phyloP scores from a whole-genome alignment of 495 filamentous ascomycete genomes.

The Aspergillus nidulans region DNA sequence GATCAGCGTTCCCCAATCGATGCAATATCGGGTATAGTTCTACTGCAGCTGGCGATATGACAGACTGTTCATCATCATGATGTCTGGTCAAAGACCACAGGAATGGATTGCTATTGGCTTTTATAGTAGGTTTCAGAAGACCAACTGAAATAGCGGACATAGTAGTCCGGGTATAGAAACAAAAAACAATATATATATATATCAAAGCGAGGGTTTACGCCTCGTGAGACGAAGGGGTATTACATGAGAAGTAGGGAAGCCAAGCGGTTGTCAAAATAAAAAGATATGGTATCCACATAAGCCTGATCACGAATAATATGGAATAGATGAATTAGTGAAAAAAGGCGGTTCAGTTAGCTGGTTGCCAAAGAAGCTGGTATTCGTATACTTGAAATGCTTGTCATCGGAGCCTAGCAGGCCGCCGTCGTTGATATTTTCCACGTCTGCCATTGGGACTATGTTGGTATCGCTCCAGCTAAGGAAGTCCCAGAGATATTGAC shows the following conservation, averaged over 20 bases:
- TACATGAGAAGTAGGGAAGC: background rate
- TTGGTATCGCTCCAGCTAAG: constrained; percentile 40
- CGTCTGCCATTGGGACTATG: constrained; percentile 34
- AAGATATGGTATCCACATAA: background rate
- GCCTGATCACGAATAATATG: constrained; percentile 18
- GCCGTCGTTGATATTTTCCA: constrained; percentile 24
- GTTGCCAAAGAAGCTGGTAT: constrained; percentile 24
- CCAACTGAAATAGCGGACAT: background rate
- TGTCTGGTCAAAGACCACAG: background rate
- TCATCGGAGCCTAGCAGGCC: constrained; percentile 29
- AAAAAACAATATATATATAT: constrained; percentile 4
- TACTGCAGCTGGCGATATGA: no score
- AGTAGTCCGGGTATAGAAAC: background rate
- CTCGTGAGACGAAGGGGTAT: background rate
- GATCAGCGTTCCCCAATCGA: background rate
- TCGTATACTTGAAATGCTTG: constrained; percentile 26
- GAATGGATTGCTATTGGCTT: background rate
- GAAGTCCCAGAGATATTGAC: constrained; percentile 42
- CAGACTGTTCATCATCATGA: no score
- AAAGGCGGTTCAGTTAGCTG: constrained; percentile 23
- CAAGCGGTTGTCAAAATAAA: background rate
- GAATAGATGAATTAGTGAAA: constrained; percentile 23
- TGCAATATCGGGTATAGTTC: no score
- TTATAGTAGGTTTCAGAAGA: background rate
- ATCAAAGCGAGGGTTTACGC: background rate